A percentile compares a stretch with the other conserved stretches of the same genome.
These are phyloP conservation scores for Russula sp. DNA, from an alignment of 768 basidiomycete genomes.

Conservation along the genomic window DNA sequence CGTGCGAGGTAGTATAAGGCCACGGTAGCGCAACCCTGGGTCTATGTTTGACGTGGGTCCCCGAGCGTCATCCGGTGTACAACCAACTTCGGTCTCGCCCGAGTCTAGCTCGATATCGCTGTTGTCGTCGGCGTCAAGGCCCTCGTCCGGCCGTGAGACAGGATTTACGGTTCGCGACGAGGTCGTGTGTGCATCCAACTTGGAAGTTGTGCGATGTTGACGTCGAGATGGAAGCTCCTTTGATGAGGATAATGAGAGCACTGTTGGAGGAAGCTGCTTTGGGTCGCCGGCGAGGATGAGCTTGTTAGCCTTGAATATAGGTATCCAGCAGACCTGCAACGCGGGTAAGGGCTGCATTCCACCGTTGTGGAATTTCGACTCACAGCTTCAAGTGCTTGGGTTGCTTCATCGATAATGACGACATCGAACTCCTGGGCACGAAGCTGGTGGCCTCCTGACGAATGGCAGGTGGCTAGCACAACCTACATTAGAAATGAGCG, in stretches of 20 bases:
- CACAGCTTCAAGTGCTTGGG: conserved; percentile 93
- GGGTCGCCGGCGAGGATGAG: conserved; percentile 91
- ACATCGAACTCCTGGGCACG: conserved; percentile 80
- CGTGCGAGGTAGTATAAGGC: conserved; percentile 56
- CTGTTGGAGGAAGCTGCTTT: conserved; percentile 91
- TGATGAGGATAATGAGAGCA: conserved; percentile 57
- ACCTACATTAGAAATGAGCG: conserved; percentile 42
- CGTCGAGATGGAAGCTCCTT: conserved; percentile 16
- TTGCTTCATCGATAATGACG: conserved; percentile 95
- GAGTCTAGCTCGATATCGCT: neutral
- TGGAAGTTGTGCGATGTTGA: neutral
- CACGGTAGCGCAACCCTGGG: neutral
- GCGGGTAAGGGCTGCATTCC: neutral
- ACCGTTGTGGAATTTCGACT: conserved; percentile 22
- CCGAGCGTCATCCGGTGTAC: neutral
- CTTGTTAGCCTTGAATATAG: conserved; percentile 88
- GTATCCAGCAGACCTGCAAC: conserved; percentile 84
- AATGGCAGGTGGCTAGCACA: conserved; percentile 91
- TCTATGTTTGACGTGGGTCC: neutral
- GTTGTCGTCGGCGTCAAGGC: neutral
- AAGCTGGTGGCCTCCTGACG: conserved; percentile 80
- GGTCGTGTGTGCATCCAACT: neutral
- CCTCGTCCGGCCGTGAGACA: neutral
- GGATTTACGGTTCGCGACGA: neutral
- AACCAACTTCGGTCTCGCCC: neutral